Conservation (phyloP, 1,284 basidiomycete genomes). For the Rhizopogon parksii region DNA sequence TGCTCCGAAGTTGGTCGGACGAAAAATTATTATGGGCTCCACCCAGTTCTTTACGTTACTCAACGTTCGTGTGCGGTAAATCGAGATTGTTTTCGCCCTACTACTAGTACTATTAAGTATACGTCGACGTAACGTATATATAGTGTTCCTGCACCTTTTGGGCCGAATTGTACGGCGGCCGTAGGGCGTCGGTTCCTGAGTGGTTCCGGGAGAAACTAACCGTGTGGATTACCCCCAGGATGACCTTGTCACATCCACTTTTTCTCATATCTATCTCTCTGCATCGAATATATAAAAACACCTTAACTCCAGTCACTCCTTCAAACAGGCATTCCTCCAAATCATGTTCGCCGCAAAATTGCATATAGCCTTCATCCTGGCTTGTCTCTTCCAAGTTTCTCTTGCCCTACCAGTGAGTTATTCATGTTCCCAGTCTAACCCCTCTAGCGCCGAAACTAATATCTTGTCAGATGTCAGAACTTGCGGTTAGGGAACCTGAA, state of each 20-base stretch:
- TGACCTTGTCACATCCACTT: conserved; percentile 5
- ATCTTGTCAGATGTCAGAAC: conserved; percentile 11
- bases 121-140: too few relatives aligned
- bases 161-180: conserved; percentile 14
- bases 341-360: conserved; percentile 18
- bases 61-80: too few relatives aligned
- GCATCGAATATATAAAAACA: conserved; percentile 20
- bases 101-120: too few relatives aligned
- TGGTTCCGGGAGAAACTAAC: conserved; percentile 11
- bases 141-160: too few relatives aligned
- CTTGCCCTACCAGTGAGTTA: conserved; percentile 19
- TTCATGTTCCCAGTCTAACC: neutral
- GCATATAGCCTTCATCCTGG: conserved; percentile 18
- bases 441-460: conserved; percentile 1
- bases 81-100: too few relatives aligned
- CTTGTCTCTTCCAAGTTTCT: conserved; percentile 18
- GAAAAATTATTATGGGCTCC: too few relatives aligned
- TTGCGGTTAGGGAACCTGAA: conserved; percentile 1
- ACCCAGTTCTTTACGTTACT: too few relatives aligned
- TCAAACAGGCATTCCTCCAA: conserved; percentile 3
- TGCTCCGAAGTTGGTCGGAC: too few relatives aligned
- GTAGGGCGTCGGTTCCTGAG: conserved; percentile 20
- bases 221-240: conserved; percentile 9
- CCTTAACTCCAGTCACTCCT: conserved; percentile 1
- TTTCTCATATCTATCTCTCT: conserved; percentile 19